phyloP scores from a whole-genome alignment of 192 early-diverging fungal species.

The Coemansia sp. region DNA sequence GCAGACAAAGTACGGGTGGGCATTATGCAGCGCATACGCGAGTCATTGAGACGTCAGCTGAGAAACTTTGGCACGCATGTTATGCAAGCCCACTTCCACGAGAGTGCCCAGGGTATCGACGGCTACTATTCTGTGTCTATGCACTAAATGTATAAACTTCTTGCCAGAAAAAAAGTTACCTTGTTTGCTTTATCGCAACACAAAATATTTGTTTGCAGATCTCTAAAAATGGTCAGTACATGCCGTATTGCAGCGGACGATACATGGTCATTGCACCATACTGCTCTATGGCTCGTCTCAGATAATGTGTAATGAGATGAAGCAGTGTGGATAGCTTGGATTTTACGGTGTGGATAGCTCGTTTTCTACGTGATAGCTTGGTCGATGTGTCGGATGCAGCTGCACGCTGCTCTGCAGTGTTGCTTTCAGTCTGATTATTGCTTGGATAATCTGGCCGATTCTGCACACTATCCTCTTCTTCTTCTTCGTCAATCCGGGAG shows the following conservation, averaged over 20 bases:
- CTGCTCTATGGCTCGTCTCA: constrained; percentile 9
- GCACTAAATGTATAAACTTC: constrained; percentile 2
- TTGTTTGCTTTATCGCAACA: no score
- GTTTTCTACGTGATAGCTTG: constrained; percentile 19
- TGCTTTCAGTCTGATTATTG: not conserved
- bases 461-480: not conserved
- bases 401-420: not conserved
- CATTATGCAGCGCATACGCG: constrained; percentile 23
- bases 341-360: constrained; percentile 2
- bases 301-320: constrained; percentile 27
- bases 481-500: constrained; percentile 25
- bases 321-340: constrained; percentile 15
- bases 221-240: constrained; percentile 13
- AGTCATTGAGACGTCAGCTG: constrained; percentile 25
- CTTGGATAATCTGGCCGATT: not conserved
- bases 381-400: not conserved
- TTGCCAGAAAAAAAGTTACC: not conserved
- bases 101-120: constrained; percentile 15
- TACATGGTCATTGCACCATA: constrained; percentile 17
- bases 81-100: constrained; percentile 9
- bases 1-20: constrained; percentile 9
- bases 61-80: constrained; percentile 15
- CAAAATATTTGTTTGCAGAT: not conserved
- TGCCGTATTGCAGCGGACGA: constrained; percentile 23
- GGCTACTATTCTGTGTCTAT: constrained; percentile 22